Conservation (phyloP, 495 filamentous ascomycete genomes). For the Podospora pseudocomata region DNA sequence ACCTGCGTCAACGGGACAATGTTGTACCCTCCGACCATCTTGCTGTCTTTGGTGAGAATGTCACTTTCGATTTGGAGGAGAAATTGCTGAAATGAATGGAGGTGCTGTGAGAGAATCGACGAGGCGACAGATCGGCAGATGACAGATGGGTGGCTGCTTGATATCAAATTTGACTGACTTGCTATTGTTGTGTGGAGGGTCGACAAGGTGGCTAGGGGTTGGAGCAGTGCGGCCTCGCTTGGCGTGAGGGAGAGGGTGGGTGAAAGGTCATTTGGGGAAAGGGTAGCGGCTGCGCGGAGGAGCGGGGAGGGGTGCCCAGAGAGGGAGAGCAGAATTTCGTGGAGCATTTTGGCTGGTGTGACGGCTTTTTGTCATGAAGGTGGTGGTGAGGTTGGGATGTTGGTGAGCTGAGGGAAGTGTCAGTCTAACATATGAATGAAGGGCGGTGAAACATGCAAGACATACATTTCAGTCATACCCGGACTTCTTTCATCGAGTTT, state of each 20-base stretch:
- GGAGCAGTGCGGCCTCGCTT: constrained; percentile 76
- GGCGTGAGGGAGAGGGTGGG: constrained; percentile 56
- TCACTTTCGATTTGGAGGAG: constrained; percentile 78
- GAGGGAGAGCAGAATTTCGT: constrained; percentile 93
- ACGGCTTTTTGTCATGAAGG: not conserved
- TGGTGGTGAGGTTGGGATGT: not conserved
- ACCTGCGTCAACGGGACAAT: constrained; percentile 88
- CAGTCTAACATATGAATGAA: not conserved
- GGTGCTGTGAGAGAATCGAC: constrained; percentile 66
- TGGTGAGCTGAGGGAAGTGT: not conserved
- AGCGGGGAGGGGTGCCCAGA: constrained; percentile 89
- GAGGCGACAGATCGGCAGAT: constrained; percentile 87
- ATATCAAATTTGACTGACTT: constrained; percentile 58
- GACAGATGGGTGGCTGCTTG: constrained; percentile 65
- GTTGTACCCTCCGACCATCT: constrained; percentile 79
- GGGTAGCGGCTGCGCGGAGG: constrained; percentile 49
- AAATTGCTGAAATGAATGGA: constrained; percentile 74
- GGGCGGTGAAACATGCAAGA: not conserved
- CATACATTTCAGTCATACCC: not conserved
- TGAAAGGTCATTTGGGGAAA: constrained; percentile 32
- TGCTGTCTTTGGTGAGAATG: constrained; percentile 66
- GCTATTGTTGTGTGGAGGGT: constrained; percentile 69
- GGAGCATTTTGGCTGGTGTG: constrained; percentile 65
- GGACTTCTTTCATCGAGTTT: not conserved
- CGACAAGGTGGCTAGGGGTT: constrained; percentile 69